Evolutionary conservation across 2,329 filamentous ascomycete species (phyloP).

Genomic region (Cordyceps fumosorosea): DNA sequence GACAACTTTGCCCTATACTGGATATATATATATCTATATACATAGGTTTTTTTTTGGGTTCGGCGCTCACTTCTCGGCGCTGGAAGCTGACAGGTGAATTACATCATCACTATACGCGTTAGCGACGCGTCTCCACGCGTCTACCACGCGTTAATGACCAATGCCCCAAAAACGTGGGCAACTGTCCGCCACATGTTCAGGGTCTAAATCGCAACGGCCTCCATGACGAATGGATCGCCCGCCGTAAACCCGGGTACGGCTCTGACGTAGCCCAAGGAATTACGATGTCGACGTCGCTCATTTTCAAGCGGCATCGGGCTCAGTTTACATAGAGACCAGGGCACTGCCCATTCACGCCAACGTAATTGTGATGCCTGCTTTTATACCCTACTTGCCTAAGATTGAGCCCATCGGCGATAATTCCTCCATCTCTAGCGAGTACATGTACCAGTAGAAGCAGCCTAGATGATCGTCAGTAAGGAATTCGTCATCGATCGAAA

Average conservation of each 20-base stretch:
- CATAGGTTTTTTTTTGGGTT: background rate
- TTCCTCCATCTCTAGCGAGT: background rate
- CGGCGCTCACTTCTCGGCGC: background rate
- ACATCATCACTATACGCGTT: conserved; percentile 4
- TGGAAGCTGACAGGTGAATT: background rate
- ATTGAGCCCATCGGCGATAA: background rate
- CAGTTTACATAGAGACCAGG: background rate
- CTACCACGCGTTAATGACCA: background rate
- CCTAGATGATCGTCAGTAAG: background rate
- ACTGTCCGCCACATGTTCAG: background rate
- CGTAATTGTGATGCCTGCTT: background rate
- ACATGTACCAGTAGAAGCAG: background rate
- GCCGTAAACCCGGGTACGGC: background rate
- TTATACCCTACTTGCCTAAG: background rate
- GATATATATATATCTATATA: too few species aligned
- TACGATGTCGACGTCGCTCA: background rate
- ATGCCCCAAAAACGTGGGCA: background rate
- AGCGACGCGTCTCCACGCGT: conserved; percentile 3
- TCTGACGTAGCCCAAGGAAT: background rate
- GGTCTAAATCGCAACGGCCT: background rate
- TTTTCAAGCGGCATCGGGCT: background rate
- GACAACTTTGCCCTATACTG: background rate
- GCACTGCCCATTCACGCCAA: background rate
- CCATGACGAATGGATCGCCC: conserved; percentile 10
- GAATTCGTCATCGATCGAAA: background rate